phyloP scores from a whole-genome alignment of 495 filamentous ascomycete species.

The Wilcoxina mikolae region DNA sequence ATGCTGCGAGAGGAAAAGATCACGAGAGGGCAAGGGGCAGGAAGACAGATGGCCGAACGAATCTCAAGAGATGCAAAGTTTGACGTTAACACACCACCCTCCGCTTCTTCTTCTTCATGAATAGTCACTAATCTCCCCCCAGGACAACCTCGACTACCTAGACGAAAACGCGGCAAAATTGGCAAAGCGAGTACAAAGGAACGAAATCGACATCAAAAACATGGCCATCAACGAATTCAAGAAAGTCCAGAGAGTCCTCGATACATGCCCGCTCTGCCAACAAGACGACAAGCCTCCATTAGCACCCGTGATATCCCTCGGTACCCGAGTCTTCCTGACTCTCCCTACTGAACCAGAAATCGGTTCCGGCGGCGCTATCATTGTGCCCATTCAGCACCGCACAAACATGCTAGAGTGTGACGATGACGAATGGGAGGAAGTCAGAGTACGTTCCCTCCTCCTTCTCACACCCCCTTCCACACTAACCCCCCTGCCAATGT shows the following conservation, averaged over 20 bases:
- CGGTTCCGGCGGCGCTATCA: slow-evolving; percentile 64
- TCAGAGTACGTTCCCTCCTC: slow-evolving; percentile 38
- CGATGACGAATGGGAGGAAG: slow-evolving; percentile 98
- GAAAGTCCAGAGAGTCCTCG: slow-evolving; percentile 74
- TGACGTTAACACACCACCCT: slow-evolving; percentile 36
- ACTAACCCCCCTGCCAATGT: not conserved
- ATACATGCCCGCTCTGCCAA: slow-evolving; percentile 79
- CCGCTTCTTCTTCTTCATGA: not conserved
- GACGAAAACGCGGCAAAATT: slow-evolving; percentile 91
- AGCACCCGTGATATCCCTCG: slow-evolving; percentile 80
- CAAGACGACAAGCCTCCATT: slow-evolving; percentile 81
- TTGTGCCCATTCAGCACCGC: slow-evolving; percentile 79
- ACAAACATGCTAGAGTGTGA: slow-evolving; percentile 90
- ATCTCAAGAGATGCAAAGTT: slow-evolving; percentile 90
- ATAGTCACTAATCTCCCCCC: not conserved
- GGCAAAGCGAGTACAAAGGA: slow-evolving; percentile 76
- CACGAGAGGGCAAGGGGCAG: slow-evolving; percentile 52
- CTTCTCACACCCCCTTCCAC: not conserved
- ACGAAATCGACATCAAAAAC: slow-evolving; percentile 77
- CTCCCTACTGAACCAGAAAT: slow-evolving; percentile 84
- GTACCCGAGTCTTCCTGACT: slow-evolving; percentile 73
- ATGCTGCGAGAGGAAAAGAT: slow-evolving; percentile 89
- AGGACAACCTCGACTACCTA: slow-evolving; percentile 89
- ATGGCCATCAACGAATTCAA: slow-evolving; percentile 77
- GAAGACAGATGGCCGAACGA: slow-evolving; percentile 65